Evolutionary conservation across 2,329 filamentous ascomycete genomes (phyloP).

Genomic region (Pseudofabraea citricarpa): DNA sequence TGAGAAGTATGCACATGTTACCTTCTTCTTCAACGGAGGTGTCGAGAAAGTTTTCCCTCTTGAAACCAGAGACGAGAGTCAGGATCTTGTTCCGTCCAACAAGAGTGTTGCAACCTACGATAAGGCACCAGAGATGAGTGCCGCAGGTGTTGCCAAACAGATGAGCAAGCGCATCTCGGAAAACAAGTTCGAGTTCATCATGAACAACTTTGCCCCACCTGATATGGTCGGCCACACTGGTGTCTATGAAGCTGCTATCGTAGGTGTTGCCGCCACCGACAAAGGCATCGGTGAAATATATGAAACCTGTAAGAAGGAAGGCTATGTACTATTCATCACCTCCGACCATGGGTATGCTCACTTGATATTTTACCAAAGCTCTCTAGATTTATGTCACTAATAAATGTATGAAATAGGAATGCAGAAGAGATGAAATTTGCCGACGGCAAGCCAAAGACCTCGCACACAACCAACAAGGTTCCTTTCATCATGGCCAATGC

Average conservation of each 20-base stretch:
- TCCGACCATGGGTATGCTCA: constrained; percentile 76
- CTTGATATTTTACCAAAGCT: background rate
- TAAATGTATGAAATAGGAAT: constrained; percentile 45
- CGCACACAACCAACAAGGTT: constrained; percentile 96
- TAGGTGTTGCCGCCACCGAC: constrained; percentile 82
- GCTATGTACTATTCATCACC: constrained; percentile 92
- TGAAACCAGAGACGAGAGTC: constrained; percentile 80
- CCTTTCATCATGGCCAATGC: constrained; percentile 98
- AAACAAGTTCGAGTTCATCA: constrained; percentile 89
- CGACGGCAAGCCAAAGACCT: constrained; percentile 95
- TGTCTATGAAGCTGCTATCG: constrained; percentile 88
- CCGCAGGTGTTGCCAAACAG: constrained; percentile 83
- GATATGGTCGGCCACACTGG: constrained; percentile 99
- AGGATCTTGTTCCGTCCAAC: constrained; percentile 79
- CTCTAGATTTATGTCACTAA: constrained; percentile 3
- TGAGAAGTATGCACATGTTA: constrained; percentile 99
- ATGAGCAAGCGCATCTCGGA: constrained; percentile 81
- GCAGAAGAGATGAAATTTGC: constrained; percentile 98
- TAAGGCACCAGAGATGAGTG: constrained; percentile 92
- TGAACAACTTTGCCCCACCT: constrained; percentile 99
- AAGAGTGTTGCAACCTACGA: constrained; percentile 91
- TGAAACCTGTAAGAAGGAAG: constrained; percentile 88
- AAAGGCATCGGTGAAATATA: constrained; percentile 90
- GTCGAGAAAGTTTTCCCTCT: constrained; percentile 94
- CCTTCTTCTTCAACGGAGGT: constrained; percentile 99